Base-by-base conservation (phyloP, 257 asterid genomes). In the Paulownia fortunei region DNA sequence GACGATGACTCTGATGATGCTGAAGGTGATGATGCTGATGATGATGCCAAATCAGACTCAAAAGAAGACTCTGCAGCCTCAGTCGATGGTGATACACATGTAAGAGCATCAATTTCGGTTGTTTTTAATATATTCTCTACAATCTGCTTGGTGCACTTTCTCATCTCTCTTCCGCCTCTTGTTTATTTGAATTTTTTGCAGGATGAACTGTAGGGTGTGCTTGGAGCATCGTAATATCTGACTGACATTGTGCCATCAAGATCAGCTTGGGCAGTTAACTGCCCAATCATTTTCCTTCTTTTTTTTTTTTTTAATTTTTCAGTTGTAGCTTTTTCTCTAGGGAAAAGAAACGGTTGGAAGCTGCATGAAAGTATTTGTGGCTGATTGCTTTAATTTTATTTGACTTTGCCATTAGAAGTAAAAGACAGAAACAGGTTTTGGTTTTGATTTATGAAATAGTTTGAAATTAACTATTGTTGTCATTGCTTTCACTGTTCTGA, bases 161-260 rank as follows among this genome's bases (percentile, higher is more conserved):
- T 73, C 44, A 46, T 6, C 4, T 39, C 15, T 15, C 37, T 61
- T 23, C 12, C 3, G 3, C 19, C 10, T 0, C 26, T 32, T 8
- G 15, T 24, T 47, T 19, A 23, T 70, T 36, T 19, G 19, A 4
- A 5, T 4, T 24, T 39, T 76, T 70, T 82, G 85, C 96, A 93
- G 97, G 98, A 94, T 73, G 98, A 94, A 76, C 89, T 92, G 46
- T 92, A 81, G 87, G 88, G 74, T 78, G 69, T 10, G 37, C 23
- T 36, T 69, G 54, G 56, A 67, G 72, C 24, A 74, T 47, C 66
- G 73, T 55, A 34, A 58, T 55, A 23, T 81, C 60, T 39, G 54
- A 68, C 68, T 44, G 59, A 54, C 75, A 74, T 63, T 47, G 73
- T 79, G 86, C 60, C 65, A 19, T 44, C 69, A 70, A 54, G 76